These are phyloP conservation scores for Cercophora sp. DNA, from an alignment of 495 filamentous ascomycete species.

Conservation along the genomic window DNA sequence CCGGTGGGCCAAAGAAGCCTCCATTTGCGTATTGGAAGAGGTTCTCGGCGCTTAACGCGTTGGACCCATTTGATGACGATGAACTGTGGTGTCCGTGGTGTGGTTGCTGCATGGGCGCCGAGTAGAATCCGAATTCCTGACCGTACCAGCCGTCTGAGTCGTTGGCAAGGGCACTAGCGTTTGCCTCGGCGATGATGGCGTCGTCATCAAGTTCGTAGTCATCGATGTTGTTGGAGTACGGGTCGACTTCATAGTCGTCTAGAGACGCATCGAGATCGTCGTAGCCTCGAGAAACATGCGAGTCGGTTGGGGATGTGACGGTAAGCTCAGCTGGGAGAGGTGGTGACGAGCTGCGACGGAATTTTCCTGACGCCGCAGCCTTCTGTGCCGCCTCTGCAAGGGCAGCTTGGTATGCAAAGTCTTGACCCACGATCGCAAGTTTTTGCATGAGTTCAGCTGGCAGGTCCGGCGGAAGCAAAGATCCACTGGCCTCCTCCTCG, in stretches of 20 bases:
- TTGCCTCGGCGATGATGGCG: conserved; percentile 88
- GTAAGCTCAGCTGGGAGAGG: conserved; percentile 45
- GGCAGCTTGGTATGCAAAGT: conserved; percentile 75
- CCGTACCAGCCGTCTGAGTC: conserved; percentile 94
- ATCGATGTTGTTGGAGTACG: neutral
- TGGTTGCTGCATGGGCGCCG: conserved; percentile 48
- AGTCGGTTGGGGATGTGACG: conserved; percentile 41
- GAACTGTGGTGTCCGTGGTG: conserved; percentile 21
- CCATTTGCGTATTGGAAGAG: conserved; percentile 64
- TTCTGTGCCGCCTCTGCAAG: conserved; percentile 71
- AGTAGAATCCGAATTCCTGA: conserved; percentile 97
- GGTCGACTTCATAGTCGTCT: conserved; percentile 4
- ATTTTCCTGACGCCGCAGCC: conserved; percentile 66
- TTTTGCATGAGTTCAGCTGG: conserved; percentile 13
- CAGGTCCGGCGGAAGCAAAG: conserved; percentile 14
- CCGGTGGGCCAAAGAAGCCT: conserved; percentile 83
- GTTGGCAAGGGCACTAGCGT: conserved; percentile 86
- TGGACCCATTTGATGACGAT: conserved; percentile 11
- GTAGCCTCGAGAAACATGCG: conserved; percentile 26
- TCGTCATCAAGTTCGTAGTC: conserved; percentile 61
- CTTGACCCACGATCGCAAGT: conserved; percentile 35
- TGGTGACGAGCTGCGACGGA: conserved; percentile 57
- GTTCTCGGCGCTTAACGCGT: conserved; percentile 36
- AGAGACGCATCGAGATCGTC: conserved; percentile 15
- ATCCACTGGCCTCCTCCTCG: conserved; percentile 9